A percentile compares a stretch with the other conserved stretches of the same genome.
Evolutionary conservation across 257 asterid species (phyloP).

Genomic region (Nemophila menziesii): DNA sequence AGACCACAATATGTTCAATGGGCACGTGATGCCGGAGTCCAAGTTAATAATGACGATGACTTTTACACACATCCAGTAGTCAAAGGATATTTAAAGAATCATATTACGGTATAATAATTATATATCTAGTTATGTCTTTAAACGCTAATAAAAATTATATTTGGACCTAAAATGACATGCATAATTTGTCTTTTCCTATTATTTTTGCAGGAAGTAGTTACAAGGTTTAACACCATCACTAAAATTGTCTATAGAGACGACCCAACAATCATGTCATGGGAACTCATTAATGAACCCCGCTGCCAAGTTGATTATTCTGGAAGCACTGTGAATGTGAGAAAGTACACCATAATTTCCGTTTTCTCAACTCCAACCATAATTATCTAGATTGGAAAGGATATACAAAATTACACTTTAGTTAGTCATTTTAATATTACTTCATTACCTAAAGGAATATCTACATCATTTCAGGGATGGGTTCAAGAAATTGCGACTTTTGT

Average conservation of each 20-base stretch:
- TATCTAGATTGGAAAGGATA: not conserved
- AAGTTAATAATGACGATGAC: conserved; percentile 26
- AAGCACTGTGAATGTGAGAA: conserved; percentile 23
- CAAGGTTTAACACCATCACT: conserved; percentile 32
- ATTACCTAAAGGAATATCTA: too few relatives aligned
- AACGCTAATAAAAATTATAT: too few relatives aligned
- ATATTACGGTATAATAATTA: conserved; percentile 15
- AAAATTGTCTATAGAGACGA: conserved; percentile 34
- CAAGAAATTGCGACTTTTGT: conserved; percentile 45
- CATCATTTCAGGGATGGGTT: conserved; percentile 36
- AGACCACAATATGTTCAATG: conserved; percentile 31
- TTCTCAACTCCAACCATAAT: not conserved
- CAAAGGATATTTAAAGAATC: conserved; percentile 32
- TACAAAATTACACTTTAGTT: too few relatives aligned
- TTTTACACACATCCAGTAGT: conserved; percentile 29
- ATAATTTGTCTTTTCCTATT: too few relatives aligned
- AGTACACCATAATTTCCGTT: too few relatives aligned
- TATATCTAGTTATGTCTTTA: too few relatives aligned
- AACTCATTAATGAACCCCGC: conserved; percentile 49
- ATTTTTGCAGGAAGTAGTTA: conserved; percentile 25
- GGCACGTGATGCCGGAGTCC: conserved; percentile 34
- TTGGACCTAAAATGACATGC: too few relatives aligned
- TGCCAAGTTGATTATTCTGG: conserved; percentile 41
- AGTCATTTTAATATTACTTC: not conserved
- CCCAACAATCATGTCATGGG: conserved; percentile 49